phyloP scores from a whole-genome alignment of 176 grass and related monocot genomes.

The Musa acuminata region DNA sequence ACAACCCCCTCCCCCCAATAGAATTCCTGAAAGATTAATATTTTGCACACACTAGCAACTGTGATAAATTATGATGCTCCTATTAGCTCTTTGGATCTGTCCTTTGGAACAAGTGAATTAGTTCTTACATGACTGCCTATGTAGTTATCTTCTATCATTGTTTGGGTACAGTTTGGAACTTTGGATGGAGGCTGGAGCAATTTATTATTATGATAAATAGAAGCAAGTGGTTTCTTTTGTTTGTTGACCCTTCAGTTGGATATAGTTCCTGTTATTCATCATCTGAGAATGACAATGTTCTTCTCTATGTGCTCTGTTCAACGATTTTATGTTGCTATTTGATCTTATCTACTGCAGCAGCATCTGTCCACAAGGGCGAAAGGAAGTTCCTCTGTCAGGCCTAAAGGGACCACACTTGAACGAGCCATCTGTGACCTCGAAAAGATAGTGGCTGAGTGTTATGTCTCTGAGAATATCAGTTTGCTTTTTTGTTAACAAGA shows the following conservation, averaged over 20 bases:
- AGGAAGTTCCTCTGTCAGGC: slow-evolving; percentile 71
- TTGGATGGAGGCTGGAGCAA: not conserved
- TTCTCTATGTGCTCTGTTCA: not conserved
- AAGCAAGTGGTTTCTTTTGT: not conserved
- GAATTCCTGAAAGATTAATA: not conserved
- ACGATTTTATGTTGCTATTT: not conserved
- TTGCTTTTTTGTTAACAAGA: not conserved
- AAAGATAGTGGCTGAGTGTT: slow-evolving; percentile 79
- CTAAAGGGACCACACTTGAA: slow-evolving; percentile 92
- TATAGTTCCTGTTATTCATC: not conserved
- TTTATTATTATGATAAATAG: not conserved
- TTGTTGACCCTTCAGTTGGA: not conserved
- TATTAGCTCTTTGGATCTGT: not conserved
- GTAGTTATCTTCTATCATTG: not conserved
- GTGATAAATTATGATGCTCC: not conserved
- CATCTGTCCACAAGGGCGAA: slow-evolving; percentile 29
- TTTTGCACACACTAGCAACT: not conserved
- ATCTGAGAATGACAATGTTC: not conserved
- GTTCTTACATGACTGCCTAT: not conserved
- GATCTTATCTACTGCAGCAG: slow-evolving; percentile 41
- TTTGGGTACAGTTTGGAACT: not conserved
- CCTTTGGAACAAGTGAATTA: not conserved
- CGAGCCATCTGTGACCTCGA: slow-evolving; percentile 85
- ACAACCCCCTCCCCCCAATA: no score
- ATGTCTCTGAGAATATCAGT: slow-evolving; percentile 19